phyloP scores from a whole-genome alignment of 805 yeast species.

The Saturnispora mendoncae region DNA sequence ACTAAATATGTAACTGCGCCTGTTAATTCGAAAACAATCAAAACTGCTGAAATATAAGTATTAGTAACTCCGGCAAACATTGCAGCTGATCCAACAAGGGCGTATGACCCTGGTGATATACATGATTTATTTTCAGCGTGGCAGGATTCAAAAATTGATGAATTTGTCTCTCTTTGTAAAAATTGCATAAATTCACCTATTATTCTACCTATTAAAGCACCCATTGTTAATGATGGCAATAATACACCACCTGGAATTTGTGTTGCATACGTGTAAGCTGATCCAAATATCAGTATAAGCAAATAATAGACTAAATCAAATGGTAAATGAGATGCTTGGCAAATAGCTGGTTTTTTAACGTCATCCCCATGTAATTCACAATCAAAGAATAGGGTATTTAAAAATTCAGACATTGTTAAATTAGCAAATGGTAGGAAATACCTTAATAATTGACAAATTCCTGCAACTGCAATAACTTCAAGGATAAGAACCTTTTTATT shows the following conservation, averaged over 20 bases:
- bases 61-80: constrained; percentile 75
- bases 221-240: constrained; percentile 55
- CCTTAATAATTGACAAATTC: constrained; percentile 44
- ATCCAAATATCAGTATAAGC: constrained; percentile 33
- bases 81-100: constrained; percentile 82
- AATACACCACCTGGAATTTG: constrained; percentile 61
- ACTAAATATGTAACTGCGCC: constrained; percentile 79
- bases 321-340: constrained; percentile 29
- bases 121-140: constrained; percentile 37
- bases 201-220: constrained; percentile 51
- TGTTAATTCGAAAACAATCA: constrained; percentile 71
- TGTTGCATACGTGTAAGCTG: constrained; percentile 63
- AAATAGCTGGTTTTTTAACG: constrained; percentile 13
- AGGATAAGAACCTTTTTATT: constrained; percentile 38
- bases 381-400: constrained; percentile 61
- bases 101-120: constrained; percentile 80
- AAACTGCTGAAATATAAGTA: constrained; percentile 72
- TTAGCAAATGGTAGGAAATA: constrained; percentile 42
- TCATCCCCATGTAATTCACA: constrained; percentile 30
- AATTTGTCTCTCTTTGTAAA: constrained; percentile 34
- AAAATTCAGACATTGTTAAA: constrained; percentile 45
- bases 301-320: constrained; percentile 20
- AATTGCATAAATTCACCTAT: constrained; percentile 44
- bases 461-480: constrained; percentile 29
- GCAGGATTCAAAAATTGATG: constrained; percentile 33